Percentiles rank a stretch among this genome's conserved stretches.
Evolutionary conservation across 2,329 filamentous ascomycete species (phyloP).

Genomic region (Aspergillus oerlinghausenensis): DNA sequence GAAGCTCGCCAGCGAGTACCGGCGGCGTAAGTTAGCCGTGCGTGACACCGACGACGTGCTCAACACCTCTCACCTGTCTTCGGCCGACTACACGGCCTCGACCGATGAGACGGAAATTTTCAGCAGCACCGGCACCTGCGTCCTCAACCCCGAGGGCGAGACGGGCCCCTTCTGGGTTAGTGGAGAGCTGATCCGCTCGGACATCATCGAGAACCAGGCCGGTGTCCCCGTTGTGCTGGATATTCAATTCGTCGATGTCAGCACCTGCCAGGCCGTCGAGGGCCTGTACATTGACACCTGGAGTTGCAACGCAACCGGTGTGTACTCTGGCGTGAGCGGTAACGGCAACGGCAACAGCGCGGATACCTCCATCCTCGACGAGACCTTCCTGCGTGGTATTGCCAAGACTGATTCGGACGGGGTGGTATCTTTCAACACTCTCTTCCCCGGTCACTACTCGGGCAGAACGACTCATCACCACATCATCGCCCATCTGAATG

Average conservation of each 20-base stretch:
- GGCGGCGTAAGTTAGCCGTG: conserved; percentile 13
- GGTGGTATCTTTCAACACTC: conserved; percentile 37
- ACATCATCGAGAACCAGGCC: conserved; percentile 32
- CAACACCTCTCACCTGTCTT: conserved; percentile 35
- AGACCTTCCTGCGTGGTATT: conserved; percentile 42
- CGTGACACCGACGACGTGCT: conserved; percentile 34
- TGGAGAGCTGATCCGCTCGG: conserved; percentile 35
- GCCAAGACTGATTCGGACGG: conserved; percentile 40
- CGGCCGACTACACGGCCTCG: conserved; percentile 15
- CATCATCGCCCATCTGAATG: conserved; percentile 27
- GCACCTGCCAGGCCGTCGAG: conserved; percentile 37
- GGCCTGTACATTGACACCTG: conserved; percentile 33
- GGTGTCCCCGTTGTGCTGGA: conserved; percentile 38
- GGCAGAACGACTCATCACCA: conserved; percentile 32
- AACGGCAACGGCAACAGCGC: conserved; percentile 24
- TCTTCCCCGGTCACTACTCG: conserved; percentile 44
- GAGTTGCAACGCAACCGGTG: conserved; percentile 32
- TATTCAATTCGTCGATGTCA: conserved; percentile 36
- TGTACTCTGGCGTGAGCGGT: conserved; percentile 25
- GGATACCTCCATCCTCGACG: conserved; percentile 30
- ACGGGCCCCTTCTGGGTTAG: conserved; percentile 44
- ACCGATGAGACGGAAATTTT: conserved; percentile 22
- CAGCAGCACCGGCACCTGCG: conserved; percentile 34
- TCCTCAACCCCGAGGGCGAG: conserved; percentile 49
- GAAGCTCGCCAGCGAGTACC: conserved; percentile 13